Conservation (phyloP, 2,329 filamentous ascomycete species). For the Ceratocystis variospora region DNA sequence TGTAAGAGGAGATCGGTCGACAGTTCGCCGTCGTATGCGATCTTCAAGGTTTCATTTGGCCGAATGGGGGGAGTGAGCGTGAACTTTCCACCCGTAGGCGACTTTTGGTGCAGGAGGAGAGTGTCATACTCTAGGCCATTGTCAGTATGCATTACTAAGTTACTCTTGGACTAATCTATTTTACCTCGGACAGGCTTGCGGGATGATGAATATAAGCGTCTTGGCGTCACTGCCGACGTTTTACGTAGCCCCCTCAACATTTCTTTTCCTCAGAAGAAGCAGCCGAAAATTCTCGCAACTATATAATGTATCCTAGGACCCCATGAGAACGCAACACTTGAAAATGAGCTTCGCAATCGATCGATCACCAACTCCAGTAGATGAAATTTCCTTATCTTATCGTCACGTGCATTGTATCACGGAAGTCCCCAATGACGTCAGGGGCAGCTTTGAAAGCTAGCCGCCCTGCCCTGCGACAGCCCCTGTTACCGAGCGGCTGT, state of each 20-base stretch:
- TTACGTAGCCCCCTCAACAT: not conserved
- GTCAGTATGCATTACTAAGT: not conserved
- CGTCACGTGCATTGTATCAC: slow-evolving; percentile 5
- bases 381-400: slow-evolving; percentile 17
- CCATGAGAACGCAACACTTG: no score
- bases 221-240: not conserved
- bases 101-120: slow-evolving; percentile 30
- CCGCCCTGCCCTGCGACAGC: not conserved
- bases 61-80: slow-evolving; percentile 29
- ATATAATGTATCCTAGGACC: no score
- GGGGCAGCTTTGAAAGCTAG: not conserved
- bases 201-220: slow-evolving; percentile 12
- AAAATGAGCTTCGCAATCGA: no score
- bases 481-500: not conserved
- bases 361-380: not conserved
- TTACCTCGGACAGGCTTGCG: slow-evolving; percentile 15
- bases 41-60: slow-evolving; percentile 25
- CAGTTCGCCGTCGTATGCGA: slow-evolving; percentile 35
- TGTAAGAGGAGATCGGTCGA: slow-evolving; percentile 49
- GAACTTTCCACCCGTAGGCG: slow-evolving; percentile 27
- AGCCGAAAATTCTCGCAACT: not conserved
- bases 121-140: slow-evolving; percentile 29
- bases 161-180: not conserved
- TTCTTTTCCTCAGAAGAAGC: not conserved
- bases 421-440: slow-evolving; percentile 4